Percentiles rank a stretch among this genome's conserved stretches.
These are phyloP conservation scores for Immersiporthe knoxdaviesiana DNA, from an alignment of 2,329 filamentous ascomycete species.

Conservation along the genomic window DNA sequence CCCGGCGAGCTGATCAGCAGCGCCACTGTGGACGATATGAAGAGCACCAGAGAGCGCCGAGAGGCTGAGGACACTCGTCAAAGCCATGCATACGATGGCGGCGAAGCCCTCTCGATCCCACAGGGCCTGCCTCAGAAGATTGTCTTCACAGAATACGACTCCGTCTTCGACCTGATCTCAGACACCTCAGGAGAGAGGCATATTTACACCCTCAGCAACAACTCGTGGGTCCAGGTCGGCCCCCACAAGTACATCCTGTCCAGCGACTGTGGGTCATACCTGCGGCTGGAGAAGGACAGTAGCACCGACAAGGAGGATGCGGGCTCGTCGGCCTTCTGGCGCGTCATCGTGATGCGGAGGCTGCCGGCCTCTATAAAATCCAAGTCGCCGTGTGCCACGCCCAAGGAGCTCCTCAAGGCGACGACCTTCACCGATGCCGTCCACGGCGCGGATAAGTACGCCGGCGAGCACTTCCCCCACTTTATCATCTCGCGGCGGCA, in stretches of 20 bases:
- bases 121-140: conserved; percentile 49
- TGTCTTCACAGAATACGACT: conserved; percentile 88
- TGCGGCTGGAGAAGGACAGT: conserved; percentile 54
- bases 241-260: conserved; percentile 71
- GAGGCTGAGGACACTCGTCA: conserved; percentile 46
- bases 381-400: conserved; percentile 67
- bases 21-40: conserved; percentile 66
- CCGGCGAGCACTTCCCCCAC: conserved; percentile 65
- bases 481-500: conserved; percentile 68
- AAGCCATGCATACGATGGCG: conserved; percentile 29
- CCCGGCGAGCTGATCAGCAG: conserved; percentile 74
- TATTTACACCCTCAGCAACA: conserved; percentile 73
- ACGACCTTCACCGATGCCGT: conserved; percentile 74
- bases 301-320: conserved; percentile 39
- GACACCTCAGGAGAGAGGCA: conserved; percentile 79
- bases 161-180: conserved; percentile 85
- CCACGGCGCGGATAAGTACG: conserved; percentile 83
- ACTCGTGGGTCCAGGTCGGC: conserved; percentile 84
- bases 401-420: conserved; percentile 68
- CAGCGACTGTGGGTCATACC: conserved; percentile 64
- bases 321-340: conserved; percentile 41
- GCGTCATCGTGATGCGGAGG: conserved; percentile 53
- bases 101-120: conserved; percentile 10
- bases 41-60: conserved; percentile 53
- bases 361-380: conserved; percentile 45